Evolutionary conservation across 176 grass and related monocot genomes (phyloP).

Genomic region (Panicum miliaceum): DNA sequence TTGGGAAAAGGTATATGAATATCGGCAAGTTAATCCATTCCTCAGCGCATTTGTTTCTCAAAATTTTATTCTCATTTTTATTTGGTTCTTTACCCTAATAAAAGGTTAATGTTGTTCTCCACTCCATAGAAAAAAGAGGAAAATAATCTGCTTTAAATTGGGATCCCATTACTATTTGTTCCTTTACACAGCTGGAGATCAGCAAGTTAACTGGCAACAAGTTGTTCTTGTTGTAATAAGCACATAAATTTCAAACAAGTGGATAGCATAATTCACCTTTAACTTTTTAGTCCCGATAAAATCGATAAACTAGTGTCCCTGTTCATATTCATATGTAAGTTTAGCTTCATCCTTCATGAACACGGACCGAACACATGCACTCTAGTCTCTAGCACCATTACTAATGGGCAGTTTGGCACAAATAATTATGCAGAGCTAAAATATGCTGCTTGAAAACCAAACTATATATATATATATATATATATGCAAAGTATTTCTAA

Average conservation of each 20-base stretch:
- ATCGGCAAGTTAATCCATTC: not conserved
- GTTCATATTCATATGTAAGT: not conserved
- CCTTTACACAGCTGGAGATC: not conserved
- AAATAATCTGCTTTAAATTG: not conserved
- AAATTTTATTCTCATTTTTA: not conserved
- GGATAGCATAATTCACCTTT: not conserved
- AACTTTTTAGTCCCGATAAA: not conserved
- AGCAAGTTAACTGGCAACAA: not conserved
- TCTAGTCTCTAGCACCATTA: not conserved
- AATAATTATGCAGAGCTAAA: not conserved
- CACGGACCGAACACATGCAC: not conserved
- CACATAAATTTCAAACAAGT: slow-evolving; percentile 22
- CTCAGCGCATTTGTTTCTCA: not conserved
- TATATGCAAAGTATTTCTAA: not conserved
- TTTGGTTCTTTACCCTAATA: no score
- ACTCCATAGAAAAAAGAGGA: not conserved
- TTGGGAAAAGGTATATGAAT: not conserved
- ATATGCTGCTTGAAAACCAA: not conserved
- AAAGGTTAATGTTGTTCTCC: not conserved
- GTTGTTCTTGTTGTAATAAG: not conserved
- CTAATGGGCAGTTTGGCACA: not conserved
- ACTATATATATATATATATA: no score
- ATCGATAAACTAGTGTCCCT: not conserved
- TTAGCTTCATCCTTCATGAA: not conserved
- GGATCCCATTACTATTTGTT: not conserved